phyloP scores from a whole-genome alignment of 1,284 basidiomycete species.

The Ustilago nuda region DNA sequence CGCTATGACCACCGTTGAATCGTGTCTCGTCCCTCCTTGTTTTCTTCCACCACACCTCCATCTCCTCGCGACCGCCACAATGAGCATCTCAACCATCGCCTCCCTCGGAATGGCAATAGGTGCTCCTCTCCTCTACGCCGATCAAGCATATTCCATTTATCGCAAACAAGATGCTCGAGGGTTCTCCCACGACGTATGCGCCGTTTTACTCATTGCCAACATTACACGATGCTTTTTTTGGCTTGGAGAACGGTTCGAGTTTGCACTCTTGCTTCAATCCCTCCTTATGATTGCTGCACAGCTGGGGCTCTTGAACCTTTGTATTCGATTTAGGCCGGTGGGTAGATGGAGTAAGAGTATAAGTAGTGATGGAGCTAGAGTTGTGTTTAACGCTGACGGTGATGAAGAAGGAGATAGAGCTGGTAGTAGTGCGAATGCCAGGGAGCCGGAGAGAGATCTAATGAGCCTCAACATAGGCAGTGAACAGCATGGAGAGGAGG shows the following conservation, averaged over 20 bases:
- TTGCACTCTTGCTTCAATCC: slow-evolving; percentile 72
- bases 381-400: slow-evolving; percentile 32
- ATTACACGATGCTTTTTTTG: slow-evolving; percentile 76
- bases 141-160: slow-evolving; percentile 62
- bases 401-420: slow-evolving; percentile 5
- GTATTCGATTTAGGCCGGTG: slow-evolving; percentile 70
- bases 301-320: slow-evolving; percentile 72
- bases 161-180: slow-evolving; percentile 76
- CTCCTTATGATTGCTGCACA: slow-evolving; percentile 71
- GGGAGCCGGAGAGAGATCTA: slow-evolving; percentile 13
- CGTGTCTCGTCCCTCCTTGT: neutral
- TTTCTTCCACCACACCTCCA: neutral
- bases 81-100: slow-evolving; percentile 43
- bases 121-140: slow-evolving; percentile 61
- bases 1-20: neutral
- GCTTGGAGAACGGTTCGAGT: slow-evolving; percentile 80
- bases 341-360: slow-evolving; percentile 39
- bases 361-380: slow-evolving; percentile 36
- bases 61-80: slow-evolving; percentile 1
- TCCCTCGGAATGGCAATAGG: slow-evolving; percentile 56
- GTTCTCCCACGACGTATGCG: slow-evolving; percentile 74
- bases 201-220: slow-evolving; percentile 61
- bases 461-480: slow-evolving; percentile 20
- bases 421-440: neutral
- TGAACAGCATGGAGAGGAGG: neutral